A percentile compares a stretch with the other conserved stretches of the same genome.
phyloP scores from a whole-genome alignment of 768 basidiomycete genomes.

The Lyophyllum decastes region DNA sequence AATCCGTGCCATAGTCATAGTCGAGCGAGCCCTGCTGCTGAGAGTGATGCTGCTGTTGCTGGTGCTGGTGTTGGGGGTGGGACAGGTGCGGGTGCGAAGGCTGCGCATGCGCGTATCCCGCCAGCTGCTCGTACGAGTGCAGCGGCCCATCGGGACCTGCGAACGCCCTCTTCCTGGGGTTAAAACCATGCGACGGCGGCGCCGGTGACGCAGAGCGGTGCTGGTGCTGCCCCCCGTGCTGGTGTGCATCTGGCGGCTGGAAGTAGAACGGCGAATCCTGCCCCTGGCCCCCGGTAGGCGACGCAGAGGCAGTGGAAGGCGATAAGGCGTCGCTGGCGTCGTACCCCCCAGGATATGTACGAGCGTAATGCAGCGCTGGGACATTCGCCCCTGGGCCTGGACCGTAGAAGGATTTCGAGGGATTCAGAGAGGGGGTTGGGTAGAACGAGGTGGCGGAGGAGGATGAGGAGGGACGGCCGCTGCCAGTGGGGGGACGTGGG shows the following conservation, averaged over 20 bases:
- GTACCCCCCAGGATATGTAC: constrained; percentile 24
- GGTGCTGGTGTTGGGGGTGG: not conserved
- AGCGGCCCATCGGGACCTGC: constrained; percentile 53
- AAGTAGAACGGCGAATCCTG: constrained; percentile 75
- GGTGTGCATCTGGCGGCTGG: constrained; percentile 53
- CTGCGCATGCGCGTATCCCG: constrained; percentile 7
- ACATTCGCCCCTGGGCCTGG: constrained; percentile 2
- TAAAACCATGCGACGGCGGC: constrained; percentile 29
- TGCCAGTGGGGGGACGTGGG: not conserved
- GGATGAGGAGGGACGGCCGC: constrained; percentile 8
- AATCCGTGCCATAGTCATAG: constrained; percentile 73
- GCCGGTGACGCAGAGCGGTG: constrained; percentile 29
- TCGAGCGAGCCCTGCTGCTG: constrained; percentile 20
- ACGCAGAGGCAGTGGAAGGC: constrained; percentile 20
- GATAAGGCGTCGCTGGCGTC: constrained; percentile 38
- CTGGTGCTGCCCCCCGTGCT: no score
- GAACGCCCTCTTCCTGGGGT: constrained; percentile 66
- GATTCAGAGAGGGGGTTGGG: constrained; percentile 2
- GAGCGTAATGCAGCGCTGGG: constrained; percentile 41
- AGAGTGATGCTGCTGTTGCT: constrained; percentile 5
- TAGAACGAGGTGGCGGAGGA: constrained; percentile 11
- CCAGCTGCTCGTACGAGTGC: constrained; percentile 18
- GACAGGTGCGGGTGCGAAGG: not conserved
- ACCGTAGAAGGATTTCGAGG: constrained; percentile 10
- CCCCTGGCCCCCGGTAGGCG: not conserved